These are phyloP conservation scores for Tuber aestivum DNA, from an alignment of 495 filamentous ascomycete species.

Conservation along the genomic window DNA sequence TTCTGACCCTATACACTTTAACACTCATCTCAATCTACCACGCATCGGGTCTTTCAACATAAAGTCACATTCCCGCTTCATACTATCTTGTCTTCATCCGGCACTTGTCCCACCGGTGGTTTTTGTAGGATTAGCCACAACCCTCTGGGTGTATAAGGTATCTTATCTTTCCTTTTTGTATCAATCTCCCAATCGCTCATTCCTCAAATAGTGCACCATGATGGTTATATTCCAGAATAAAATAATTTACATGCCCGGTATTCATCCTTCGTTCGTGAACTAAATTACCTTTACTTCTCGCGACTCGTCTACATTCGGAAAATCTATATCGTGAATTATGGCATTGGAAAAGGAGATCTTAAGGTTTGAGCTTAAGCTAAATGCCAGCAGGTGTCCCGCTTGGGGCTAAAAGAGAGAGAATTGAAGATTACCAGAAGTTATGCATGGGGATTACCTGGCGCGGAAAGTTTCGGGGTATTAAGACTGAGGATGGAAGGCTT, in stretches of 20 bases:
- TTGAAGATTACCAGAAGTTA: slow-evolving; percentile 54
- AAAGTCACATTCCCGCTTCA: neutral
- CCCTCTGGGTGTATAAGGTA: slow-evolving; percentile 63
- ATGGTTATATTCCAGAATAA: slow-evolving; percentile 76
- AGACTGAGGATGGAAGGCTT: slow-evolving; percentile 54
- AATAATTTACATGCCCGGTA: slow-evolving; percentile 72
- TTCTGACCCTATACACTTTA: neutral
- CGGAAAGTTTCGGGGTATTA: slow-evolving; percentile 49
- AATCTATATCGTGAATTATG: neutral
- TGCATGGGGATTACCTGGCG: slow-evolving; percentile 60
- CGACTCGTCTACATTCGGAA: neutral
- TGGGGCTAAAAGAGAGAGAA: slow-evolving; percentile 51
- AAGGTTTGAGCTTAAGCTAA: neutral
- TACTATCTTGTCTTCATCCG: slow-evolving; percentile 46
- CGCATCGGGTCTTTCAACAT: neutral
- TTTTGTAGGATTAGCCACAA: slow-evolving; percentile 60
- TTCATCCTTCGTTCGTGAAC: neutral
- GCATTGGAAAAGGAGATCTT: neutral
- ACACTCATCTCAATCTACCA: neutral
- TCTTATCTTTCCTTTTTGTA: neutral
- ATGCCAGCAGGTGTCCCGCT: slow-evolving; percentile 30
- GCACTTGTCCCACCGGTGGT: slow-evolving; percentile 59
- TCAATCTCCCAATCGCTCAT: neutral
- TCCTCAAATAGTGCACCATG: slow-evolving; percentile 59
- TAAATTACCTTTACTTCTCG: neutral